phyloP scores from a whole-genome alignment of 306 rosid species.

The Quercus bicolor region DNA sequence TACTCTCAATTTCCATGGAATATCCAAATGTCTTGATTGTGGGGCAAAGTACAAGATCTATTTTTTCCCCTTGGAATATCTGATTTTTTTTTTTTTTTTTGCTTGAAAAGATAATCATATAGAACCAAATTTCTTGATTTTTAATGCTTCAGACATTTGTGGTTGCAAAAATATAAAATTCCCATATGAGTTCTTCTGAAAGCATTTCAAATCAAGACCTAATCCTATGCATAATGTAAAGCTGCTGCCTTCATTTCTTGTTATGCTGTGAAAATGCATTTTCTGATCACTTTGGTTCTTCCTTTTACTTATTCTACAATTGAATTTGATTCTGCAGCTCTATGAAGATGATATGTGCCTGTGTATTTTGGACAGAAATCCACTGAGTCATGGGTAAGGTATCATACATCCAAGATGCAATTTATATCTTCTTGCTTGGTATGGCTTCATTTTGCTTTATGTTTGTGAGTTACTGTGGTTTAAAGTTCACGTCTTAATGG shows the following conservation, averaged over 20 bases:
- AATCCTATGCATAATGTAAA: not conserved
- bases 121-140: too few species aligned
- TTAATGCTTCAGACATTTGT: too few species aligned
- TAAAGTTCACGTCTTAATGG: not conserved
- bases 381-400: constrained; percentile 97
- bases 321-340: constrained; percentile 51
- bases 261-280: constrained; percentile 2
- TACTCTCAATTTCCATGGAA: too few species aligned
- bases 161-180: too few species aligned
- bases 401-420: constrained; percentile 44
- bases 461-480: constrained; percentile 3
- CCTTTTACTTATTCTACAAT: constrained; percentile 6
- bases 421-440: constrained; percentile 10
- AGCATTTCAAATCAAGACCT: not conserved
- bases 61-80: too few species aligned
- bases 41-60: too few species aligned
- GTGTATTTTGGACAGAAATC: constrained; percentile 81
- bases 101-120: too few species aligned
- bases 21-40: too few species aligned
- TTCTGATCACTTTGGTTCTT: constrained; percentile 14
- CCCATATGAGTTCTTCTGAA: not conserved
- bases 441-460: constrained; percentile 5
- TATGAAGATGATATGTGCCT: constrained; percentile 88
- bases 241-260: constrained; percentile 2
- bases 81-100: too few species aligned